These are phyloP conservation scores for Talaromyces sp. DNA, from an alignment of 2,329 filamentous ascomycete genomes.

Conservation along the genomic window DNA sequence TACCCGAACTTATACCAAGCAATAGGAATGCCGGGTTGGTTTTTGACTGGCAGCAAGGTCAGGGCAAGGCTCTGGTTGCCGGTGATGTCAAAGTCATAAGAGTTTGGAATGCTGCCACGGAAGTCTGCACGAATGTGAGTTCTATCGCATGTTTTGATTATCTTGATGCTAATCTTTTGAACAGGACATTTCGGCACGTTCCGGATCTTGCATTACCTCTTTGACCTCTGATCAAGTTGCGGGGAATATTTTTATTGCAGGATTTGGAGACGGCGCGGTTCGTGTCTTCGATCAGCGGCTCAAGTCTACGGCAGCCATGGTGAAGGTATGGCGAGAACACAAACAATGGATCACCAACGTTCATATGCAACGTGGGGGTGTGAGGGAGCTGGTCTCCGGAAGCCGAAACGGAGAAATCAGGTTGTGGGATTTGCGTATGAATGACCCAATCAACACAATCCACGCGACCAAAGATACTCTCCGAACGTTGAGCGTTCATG, in stretches of 20 bases:
- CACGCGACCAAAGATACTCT: conserved; percentile 73
- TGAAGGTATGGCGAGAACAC: conserved; percentile 95
- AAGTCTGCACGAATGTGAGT: conserved; percentile 73
- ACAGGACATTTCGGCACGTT: conserved; percentile 85
- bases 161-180: not conserved
- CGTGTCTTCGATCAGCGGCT: conserved; percentile 89
- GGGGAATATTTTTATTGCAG: conserved; percentile 90
- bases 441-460: conserved; percentile 69
- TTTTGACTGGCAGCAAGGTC: conserved; percentile 99
- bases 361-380: conserved; percentile 92
- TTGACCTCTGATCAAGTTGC: conserved; percentile 97
- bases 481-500: conserved; percentile 84
- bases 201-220: conserved; percentile 91
- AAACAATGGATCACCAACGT: conserved; percentile 94
- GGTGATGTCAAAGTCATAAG: conserved; percentile 93
- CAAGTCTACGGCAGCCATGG: conserved; percentile 83
- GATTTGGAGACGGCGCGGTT: conserved; percentile 92
- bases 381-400: conserved; percentile 84
- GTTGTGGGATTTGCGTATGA: conserved; percentile 93
- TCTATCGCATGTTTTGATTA: not conserved
- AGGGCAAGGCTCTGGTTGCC: conserved; percentile 88
- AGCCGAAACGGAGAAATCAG: conserved; percentile 91
- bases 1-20: conserved; percentile 90
- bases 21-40: conserved; percentile 94
- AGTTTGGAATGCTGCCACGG: conserved; percentile 91